These are phyloP conservation scores for Trametes cinnabarina DNA, from an alignment of 768 basidiomycete genomes.

Conservation along the genomic window DNA sequence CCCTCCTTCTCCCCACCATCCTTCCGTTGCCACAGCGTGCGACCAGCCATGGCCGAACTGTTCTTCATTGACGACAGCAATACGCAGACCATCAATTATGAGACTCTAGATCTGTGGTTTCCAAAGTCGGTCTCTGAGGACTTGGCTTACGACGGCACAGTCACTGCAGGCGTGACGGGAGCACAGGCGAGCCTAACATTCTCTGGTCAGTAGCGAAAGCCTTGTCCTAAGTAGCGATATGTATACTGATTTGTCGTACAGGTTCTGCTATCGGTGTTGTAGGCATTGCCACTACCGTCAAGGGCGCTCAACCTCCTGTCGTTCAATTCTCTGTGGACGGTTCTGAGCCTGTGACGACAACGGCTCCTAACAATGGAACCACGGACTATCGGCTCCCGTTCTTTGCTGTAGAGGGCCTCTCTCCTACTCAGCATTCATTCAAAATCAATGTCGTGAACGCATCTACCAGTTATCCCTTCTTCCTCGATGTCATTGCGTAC, in stretches of 20 bases:
- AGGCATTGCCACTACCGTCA: constrained; percentile 2
- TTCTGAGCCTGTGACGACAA: background rate
- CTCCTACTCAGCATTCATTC: background rate
- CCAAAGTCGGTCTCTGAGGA: background rate
- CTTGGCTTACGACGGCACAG: background rate
- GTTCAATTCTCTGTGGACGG: constrained; percentile 4
- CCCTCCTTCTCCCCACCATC: background rate
- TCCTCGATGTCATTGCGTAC: constrained; percentile 4
- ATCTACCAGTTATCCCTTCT: constrained; percentile 4
- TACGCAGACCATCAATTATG: constrained; percentile 8
- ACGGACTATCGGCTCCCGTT: background rate
- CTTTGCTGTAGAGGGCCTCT: background rate
- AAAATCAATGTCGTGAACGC: constrained; percentile 6
- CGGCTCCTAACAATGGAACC: constrained; percentile 10
- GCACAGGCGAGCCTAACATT: constrained; percentile 9
- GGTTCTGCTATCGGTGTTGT: constrained; percentile 7
- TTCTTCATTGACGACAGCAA: constrained; percentile 9
- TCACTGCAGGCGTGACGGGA: constrained; percentile 4
- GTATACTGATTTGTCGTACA: background rate
- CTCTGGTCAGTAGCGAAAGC: too few species aligned
- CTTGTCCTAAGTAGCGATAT: too few species aligned
- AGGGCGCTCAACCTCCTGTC: background rate
- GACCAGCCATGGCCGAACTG: background rate
- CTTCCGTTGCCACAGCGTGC: background rate
- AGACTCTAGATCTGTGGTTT: constrained; percentile 1